Evolutionary conservation across 768 basidiomycete species (phyloP).

Genomic region (Panus rudis): DNA sequence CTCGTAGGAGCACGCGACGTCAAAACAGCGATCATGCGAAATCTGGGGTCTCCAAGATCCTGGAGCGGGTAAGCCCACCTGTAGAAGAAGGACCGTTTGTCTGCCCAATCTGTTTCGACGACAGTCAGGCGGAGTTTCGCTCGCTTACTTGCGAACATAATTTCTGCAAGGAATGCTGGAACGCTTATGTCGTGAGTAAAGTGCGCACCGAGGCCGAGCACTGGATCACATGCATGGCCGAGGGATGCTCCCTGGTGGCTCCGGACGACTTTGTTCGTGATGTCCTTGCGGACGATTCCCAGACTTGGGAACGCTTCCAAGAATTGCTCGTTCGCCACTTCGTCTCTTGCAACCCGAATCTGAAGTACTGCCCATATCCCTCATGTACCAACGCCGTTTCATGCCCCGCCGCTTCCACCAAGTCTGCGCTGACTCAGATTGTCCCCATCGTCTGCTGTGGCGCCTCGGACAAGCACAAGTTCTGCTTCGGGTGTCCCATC

Average conservation of each 20-base stretch:
- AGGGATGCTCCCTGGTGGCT: slow-evolving; percentile 59
- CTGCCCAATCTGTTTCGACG: slow-evolving; percentile 93
- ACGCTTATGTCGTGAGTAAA: slow-evolving; percentile 71
- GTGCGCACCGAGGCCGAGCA: slow-evolving; percentile 77
- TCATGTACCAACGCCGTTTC: slow-evolving; percentile 92
- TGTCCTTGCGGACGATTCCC: slow-evolving; percentile 47
- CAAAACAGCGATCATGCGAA: slow-evolving; percentile 20
- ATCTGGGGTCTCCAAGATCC: slow-evolving; percentile 20
- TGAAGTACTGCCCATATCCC: slow-evolving; percentile 95
- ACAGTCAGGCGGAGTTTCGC: slow-evolving; percentile 53
- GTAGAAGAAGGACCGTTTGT: slow-evolving; percentile 50
- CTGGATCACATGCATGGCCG: slow-evolving; percentile 72
- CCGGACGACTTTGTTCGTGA: slow-evolving; percentile 56
- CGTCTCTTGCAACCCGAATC: slow-evolving; percentile 71
- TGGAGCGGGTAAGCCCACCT: slow-evolving; percentile 19
- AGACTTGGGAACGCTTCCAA: slow-evolving; percentile 65
- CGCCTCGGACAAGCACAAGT: slow-evolving; percentile 59
- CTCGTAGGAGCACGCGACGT: slow-evolving; percentile 18
- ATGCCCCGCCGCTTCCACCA: slow-evolving; percentile 75
- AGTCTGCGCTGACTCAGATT: slow-evolving; percentile 62
- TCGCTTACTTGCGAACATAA: slow-evolving; percentile 77
- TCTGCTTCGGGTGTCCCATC: slow-evolving; percentile 92
- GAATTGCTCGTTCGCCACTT: slow-evolving; percentile 87
- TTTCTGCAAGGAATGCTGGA: slow-evolving; percentile 84
- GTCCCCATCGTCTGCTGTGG: slow-evolving; percentile 90